phyloP scores from a whole-genome alignment of 164 flowering plant species.

The Stephania japonica region DNA sequence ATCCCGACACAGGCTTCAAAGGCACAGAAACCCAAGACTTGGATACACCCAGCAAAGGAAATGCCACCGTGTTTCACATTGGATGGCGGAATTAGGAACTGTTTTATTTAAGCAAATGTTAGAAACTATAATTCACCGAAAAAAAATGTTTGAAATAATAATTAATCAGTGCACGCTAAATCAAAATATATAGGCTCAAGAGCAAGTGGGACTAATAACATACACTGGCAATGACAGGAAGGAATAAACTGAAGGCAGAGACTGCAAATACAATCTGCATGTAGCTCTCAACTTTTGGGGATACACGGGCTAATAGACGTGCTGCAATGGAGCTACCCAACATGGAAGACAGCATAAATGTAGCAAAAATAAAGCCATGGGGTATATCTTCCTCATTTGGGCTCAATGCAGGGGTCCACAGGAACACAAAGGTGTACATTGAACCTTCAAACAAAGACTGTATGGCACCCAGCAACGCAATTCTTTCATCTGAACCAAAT shows the following conservation, averaged over 20 bases:
- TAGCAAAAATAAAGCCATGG: conserved; percentile 95
- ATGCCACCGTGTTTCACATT: conserved; percentile 62
- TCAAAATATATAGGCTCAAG: background rate
- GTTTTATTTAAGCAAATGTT: conserved; percentile 24
- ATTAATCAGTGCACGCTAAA: too few species aligned
- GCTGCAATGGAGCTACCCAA: conserved; percentile 94
- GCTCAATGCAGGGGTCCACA: conserved; percentile 98
- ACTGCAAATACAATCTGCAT: conserved; percentile 86
- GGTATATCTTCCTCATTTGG: conserved; percentile 95
- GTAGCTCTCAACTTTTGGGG: conserved; percentile 79
- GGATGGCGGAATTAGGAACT: conserved; percentile 66
- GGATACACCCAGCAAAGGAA: conserved; percentile 63
- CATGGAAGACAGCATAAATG: conserved; percentile 97
- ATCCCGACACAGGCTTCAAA: conserved; percentile 93
- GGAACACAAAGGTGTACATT: conserved; percentile 96
- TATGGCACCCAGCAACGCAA: conserved; percentile 90
- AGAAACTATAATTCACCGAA: too few species aligned
- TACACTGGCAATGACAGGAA: conserved; percentile 72
- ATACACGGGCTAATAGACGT: conserved; percentile 62
- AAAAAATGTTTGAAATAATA: too few species aligned
- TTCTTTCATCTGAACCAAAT: conserved; percentile 64
- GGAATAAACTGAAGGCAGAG: conserved; percentile 62
- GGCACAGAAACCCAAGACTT: conserved; percentile 81
- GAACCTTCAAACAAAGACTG: conserved; percentile 98
- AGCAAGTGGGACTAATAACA: conserved; percentile 14